A percentile compares a stretch with the other conserved stretches of the same genome.
Conservation (phyloP, 257 asterid species). For the Cinchona pubescens region DNA sequence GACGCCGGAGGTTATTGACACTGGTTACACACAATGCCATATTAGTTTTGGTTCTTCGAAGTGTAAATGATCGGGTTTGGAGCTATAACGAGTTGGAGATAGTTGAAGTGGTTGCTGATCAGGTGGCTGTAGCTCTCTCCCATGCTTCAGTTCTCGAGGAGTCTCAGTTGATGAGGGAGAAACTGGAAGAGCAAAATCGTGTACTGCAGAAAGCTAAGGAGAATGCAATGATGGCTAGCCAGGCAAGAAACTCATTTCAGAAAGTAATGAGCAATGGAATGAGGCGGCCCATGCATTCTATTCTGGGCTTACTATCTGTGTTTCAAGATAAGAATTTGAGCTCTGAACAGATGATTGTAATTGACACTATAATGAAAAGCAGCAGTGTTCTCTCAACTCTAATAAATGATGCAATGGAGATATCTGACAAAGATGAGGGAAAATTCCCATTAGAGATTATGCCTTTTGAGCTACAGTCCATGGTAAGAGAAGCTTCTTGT, state of each 20-base stretch:
- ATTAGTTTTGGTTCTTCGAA: slow-evolving; percentile 38
- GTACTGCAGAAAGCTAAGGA: slow-evolving; percentile 38
- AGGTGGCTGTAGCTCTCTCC: slow-evolving; percentile 49
- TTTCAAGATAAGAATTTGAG: slow-evolving; percentile 28
- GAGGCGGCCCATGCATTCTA: slow-evolving; percentile 50
- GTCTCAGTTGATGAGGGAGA: slow-evolving; percentile 41
- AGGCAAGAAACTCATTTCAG: slow-evolving; percentile 42
- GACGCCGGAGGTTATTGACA: slow-evolving; percentile 37
- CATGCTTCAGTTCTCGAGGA: slow-evolving; percentile 52
- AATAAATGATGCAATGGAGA: slow-evolving; percentile 44
- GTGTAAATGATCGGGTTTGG: slow-evolving; percentile 30
- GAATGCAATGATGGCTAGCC: slow-evolving; percentile 46
- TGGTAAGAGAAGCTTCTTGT: slow-evolving; percentile 42
- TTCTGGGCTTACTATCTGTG: slow-evolving; percentile 37
- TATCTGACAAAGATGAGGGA: slow-evolving; percentile 49
- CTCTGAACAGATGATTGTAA: slow-evolving; percentile 36
- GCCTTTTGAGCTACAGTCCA: slow-evolving; percentile 37
- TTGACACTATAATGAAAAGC: slow-evolving; percentile 36
- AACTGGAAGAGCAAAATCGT: slow-evolving; percentile 35
- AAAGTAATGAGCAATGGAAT: slow-evolving; percentile 49
- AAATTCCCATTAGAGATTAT: slow-evolving; percentile 35
- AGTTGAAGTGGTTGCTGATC: slow-evolving; percentile 56
- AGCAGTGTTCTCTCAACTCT: slow-evolving; percentile 37
- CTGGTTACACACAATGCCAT: slow-evolving; percentile 41
- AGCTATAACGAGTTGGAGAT: slow-evolving; percentile 40